phyloP scores from a whole-genome alignment of 176 grass and related monocot species.

The Stipa capillata region DNA sequence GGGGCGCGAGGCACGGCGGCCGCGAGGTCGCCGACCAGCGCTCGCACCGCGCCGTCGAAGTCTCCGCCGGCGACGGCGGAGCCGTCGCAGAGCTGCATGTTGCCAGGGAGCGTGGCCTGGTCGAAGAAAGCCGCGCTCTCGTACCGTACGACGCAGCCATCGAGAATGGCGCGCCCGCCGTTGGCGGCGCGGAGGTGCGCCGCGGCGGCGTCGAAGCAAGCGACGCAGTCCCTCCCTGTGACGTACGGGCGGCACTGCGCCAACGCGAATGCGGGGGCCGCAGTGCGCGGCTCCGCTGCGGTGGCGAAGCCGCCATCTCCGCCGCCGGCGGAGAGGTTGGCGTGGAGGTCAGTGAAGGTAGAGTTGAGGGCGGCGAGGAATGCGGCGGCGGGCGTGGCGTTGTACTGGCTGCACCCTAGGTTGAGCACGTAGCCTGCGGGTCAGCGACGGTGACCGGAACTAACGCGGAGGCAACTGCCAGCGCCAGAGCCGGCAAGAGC shows the following conservation, averaged over 20 bases:
- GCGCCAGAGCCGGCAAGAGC: not conserved
- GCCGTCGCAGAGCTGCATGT: conserved; percentile 42
- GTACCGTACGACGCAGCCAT: conserved; percentile 78
- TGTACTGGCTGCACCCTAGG: conserved; percentile 64
- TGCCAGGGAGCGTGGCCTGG: conserved; percentile 43
- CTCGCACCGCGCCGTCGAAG: conserved; percentile 18
- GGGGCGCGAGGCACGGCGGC: conserved; percentile 32
- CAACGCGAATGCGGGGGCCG: conserved; percentile 42
- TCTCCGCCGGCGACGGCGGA: conserved; percentile 3
- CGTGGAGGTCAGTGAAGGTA: conserved; percentile 38
- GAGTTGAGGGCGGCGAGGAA: conserved; percentile 52
- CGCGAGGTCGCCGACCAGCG: conserved; percentile 39
- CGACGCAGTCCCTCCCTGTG: conserved; percentile 31
- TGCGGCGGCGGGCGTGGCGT: conserved; percentile 32
- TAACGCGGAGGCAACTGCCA: not conserved
- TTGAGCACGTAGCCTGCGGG: conserved; percentile 50
- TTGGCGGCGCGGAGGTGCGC: conserved; percentile 36
- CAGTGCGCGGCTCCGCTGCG: conserved; percentile 22
- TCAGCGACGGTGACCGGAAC: conserved; percentile 20
- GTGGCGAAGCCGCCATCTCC: conserved; percentile 71
- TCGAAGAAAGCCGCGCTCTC: conserved; percentile 64
- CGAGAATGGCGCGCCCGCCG: conserved; percentile 63
- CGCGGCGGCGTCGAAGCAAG: conserved; percentile 51
- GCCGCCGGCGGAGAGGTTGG: conserved; percentile 36
- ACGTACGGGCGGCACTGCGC: conserved; percentile 75